Percentiles rank a stretch among this genome's conserved stretches.
Conservation (phyloP, 2,329 filamentous ascomycete species). For the Zymoseptoria passerinii region DNA sequence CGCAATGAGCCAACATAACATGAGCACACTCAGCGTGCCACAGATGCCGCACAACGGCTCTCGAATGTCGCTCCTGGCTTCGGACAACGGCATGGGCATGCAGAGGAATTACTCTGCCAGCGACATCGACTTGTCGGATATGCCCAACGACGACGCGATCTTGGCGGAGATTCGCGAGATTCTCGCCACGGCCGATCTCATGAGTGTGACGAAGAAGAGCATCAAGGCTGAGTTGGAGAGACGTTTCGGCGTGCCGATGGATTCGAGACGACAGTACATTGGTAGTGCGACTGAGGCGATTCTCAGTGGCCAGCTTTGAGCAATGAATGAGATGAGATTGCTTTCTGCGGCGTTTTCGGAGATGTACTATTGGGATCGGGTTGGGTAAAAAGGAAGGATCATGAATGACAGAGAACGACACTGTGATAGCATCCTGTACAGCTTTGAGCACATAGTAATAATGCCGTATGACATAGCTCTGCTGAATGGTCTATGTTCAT, state of each 20-base stretch:
- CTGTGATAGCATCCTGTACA: neutral
- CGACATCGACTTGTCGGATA: slow-evolving; percentile 59
- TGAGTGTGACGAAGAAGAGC: slow-evolving; percentile 98
- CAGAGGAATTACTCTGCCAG: slow-evolving; percentile 26
- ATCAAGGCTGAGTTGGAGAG: slow-evolving; percentile 90
- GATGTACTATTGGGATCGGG: neutral
- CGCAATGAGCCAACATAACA: slow-evolving; percentile 43
- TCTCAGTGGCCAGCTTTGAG: slow-evolving; percentile 33
- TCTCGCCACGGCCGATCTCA: slow-evolving; percentile 80
- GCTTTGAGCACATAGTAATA: neutral
- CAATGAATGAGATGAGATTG: neutral
- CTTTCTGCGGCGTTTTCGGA: neutral
- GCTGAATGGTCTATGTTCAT: neutral
- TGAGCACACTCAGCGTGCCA: slow-evolving; percentile 52
- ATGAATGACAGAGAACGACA: neutral
- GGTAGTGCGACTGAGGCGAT: slow-evolving; percentile 38
- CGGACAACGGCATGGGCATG: slow-evolving; percentile 43
- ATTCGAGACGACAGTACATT: slow-evolving; percentile 86
- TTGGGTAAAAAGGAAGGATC: neutral
- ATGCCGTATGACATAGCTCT: neutral
- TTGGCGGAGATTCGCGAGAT: slow-evolving; percentile 93
- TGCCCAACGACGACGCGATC: slow-evolving; percentile 83
- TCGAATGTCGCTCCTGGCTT: slow-evolving; percentile 70
- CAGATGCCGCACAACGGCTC: slow-evolving; percentile 40
- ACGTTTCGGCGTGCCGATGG: slow-evolving; percentile 77